A percentile compares a stretch with the other conserved stretches of the same genome.
Evolutionary conservation across 257 asterid species (phyloP).

Genomic region (Nicotiana tabacum): DNA sequence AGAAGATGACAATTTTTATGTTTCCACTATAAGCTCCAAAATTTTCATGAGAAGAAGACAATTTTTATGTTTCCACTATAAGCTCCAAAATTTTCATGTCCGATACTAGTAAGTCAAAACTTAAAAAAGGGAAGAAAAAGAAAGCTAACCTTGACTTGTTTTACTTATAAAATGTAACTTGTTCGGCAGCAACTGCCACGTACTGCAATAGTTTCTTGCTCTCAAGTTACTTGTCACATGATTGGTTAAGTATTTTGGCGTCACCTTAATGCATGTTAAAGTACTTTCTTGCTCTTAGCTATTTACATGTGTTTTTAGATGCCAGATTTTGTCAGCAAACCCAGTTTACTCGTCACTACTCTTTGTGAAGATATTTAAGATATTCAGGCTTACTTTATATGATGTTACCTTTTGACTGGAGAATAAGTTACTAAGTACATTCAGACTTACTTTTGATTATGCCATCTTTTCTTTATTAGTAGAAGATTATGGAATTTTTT

Average conservation of each 20-base stretch:
- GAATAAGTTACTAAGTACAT: too few relatives aligned
- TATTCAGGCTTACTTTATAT: too few relatives aligned
- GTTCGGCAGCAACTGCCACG: background rate
- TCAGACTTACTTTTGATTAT: too few relatives aligned
- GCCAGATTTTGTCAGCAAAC: too few relatives aligned
- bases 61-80: background rate
- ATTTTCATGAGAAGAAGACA: background rate
- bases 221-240: background rate
- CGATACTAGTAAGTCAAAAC: background rate
- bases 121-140: background rate
- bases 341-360: too few relatives aligned
- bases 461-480: too few relatives aligned
- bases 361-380: too few relatives aligned
- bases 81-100: background rate
- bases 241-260: background rate
- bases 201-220: background rate
- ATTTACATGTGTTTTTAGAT: too few relatives aligned
- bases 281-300: too few relatives aligned
- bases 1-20: background rate
- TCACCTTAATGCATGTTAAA: background rate
- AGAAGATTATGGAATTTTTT: too few relatives aligned
- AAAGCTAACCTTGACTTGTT: background rate
- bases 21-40: conserved; percentile 2
- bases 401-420: too few relatives aligned
- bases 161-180: background rate